These are phyloP conservation scores for Cladosporium sphaerospermum DNA, from an alignment of 2,329 filamentous ascomycete species.

Conservation along the genomic window DNA sequence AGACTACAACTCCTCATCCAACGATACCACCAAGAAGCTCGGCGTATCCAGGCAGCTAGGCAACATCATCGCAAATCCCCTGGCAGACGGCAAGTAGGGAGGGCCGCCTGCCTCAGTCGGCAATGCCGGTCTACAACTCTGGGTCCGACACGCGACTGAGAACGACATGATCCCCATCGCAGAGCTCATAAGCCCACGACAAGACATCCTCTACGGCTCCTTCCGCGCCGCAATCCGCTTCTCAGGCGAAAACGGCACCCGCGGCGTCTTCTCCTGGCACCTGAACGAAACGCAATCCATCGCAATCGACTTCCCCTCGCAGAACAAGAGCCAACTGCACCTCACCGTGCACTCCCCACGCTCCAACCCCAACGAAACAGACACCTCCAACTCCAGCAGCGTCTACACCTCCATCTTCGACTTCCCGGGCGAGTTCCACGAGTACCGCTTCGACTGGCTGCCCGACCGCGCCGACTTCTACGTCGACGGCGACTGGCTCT, in stretches of 20 bases:
- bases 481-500: conserved; percentile 56
- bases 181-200: conserved; percentile 56
- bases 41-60: conserved; percentile 56
- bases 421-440: conserved; percentile 61
- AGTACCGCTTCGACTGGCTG: conserved; percentile 73
- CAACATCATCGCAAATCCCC: conserved; percentile 53
- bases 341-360: conserved; percentile 66
- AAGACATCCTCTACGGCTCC: conserved; percentile 63
- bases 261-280: conserved; percentile 78
- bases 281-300: conserved; percentile 75
- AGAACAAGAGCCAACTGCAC: conserved; percentile 51
- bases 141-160: conserved; percentile 39
- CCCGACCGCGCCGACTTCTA: conserved; percentile 60
- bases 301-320: conserved; percentile 71
- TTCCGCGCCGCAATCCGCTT: conserved; percentile 64
- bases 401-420: conserved; percentile 58
- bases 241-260: conserved; percentile 58
- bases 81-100: conserved; percentile 39
- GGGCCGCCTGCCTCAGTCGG: conserved; percentile 39
- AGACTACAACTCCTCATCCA: conserved; percentile 57
- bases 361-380: conserved; percentile 37
- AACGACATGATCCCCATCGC: conserved; percentile 48
- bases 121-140: conserved; percentile 51
- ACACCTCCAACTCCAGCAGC: conserved; percentile 50
- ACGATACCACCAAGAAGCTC: conserved; percentile 54